Base-by-base conservation (phyloP, 2,329 filamentous ascomycete species). In the Juglanconis juglandina region DNA sequence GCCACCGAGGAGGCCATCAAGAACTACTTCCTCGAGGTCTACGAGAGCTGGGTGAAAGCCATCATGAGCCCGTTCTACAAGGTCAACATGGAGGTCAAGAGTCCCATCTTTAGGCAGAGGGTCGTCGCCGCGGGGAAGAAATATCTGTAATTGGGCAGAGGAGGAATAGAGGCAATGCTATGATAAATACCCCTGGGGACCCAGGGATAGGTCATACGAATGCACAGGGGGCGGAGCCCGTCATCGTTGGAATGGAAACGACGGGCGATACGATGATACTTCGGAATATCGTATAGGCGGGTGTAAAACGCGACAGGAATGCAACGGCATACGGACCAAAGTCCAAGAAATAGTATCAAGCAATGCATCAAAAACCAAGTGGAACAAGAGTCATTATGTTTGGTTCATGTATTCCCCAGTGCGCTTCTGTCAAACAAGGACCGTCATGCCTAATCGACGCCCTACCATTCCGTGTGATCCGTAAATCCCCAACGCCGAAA, bases 51-150 rank as follows among this genome's bases (percentile, higher is more conserved):
- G 88, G 86, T 96, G 66, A 99, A 99, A 82, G 91, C 93, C 11
- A 87, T 93, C 60, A 98, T 99, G 95, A 98, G 87, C 71, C 95
- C 95, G 0, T 99, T 99, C 74, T 98, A 97, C 78, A 82, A 84
- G 57, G 86, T 89, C 58, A 94, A 96, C 66, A 90, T 90, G 81
- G 88, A 91, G 67, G 87, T 99, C 56, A 87, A 83, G 71, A 98
- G 93, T 75, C 90, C 92, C 0, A 84, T 97, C 1, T 99, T 99
- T 73, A 83, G 91, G 66, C 80, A 85, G 59, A 85, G 90, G 69
- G 92, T 99, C 24, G 87, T 86, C 1, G 91, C 91, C 2, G 94
- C 94, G 0, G 95, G 92, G 66, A 92, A 91, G 77, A 99, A 98
- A 76, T 97, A 95, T 77, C 74, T 97, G 61, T 96, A 58, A 11